Evolutionary conservation across 2,329 filamentous ascomycete genomes (phyloP), one percentile per base, ranked within the genome.

Genomic region (Trichoderma koningiopsis): DNA sequence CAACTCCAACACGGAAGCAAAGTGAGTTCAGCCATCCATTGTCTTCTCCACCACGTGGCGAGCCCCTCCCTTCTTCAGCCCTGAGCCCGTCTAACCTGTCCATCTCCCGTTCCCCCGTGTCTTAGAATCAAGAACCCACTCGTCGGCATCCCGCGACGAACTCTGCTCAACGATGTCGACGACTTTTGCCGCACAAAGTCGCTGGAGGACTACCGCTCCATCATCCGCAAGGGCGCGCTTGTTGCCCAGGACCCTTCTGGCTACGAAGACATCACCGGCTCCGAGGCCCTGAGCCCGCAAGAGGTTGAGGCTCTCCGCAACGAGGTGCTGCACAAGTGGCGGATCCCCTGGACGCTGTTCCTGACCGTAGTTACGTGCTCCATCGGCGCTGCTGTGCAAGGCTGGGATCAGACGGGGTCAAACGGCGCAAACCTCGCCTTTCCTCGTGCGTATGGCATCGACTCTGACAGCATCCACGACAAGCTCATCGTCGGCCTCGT

Each of bases 181-280:
- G 81, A 82, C n/a, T 92, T 92, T 74, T 90, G 89, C 49, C 80
- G 82, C 16, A 80, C 85, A 53, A 86, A 90, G 72, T 84, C 84
- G 29, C 82, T 94, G 31, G 78, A 81, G 2, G 86, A 90, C 66
- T 84, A 90, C 72, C 79, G 88, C 3, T 79, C 82, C 4, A 76
- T 91, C 19, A 83, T 94, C 63, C 83, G 86, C 63, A 90, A 90
- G 74, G 92, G 91, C 40, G 92, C 92, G 4, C 83, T 95, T 13
- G 86, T 94, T 22, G 92, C 92, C 3, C 91, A 92, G 77, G 88
- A 90, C 73, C 91, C 91, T 0, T 81, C 81, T 10, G 83, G 84
- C 35, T 92, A 82, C 76, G 89, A 92, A 69, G 81, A 84, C 40
- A 84, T 93, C 52, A 79, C 78, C 4, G 85, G 86, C 72, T 81